Percentiles rank a stretch among this genome's conserved stretches.
These are phyloP conservation scores for Aspergillus luchuensis DNA, from an alignment of 2,329 filamentous ascomycete species.

Conservation along the genomic window DNA sequence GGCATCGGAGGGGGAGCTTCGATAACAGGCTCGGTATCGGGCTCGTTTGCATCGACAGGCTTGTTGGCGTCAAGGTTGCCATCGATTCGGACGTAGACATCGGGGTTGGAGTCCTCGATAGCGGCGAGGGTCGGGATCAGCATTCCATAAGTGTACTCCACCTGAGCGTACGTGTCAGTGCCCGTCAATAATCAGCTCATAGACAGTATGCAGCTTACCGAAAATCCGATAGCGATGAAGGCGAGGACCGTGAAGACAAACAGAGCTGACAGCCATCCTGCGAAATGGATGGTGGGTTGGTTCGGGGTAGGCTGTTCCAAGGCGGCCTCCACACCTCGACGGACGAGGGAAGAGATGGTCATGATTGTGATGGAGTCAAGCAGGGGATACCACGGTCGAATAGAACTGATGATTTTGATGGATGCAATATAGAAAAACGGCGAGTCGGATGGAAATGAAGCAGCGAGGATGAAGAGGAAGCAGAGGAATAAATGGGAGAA, in stretches of 20 bases:
- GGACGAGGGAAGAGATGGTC: conserved; percentile 35
- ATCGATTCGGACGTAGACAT: conserved; percentile 56
- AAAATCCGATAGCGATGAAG: conserved; percentile 6
- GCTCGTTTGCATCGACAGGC: conserved; percentile 33
- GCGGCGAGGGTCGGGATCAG: conserved; percentile 65
- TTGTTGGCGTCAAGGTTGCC: conserved; percentile 36
- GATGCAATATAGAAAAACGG: conserved; percentile 4
- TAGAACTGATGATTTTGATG: neutral
- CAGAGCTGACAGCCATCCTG: conserved; percentile 30
- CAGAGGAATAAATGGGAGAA: conserved; percentile 1
- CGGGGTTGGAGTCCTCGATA: conserved; percentile 62
- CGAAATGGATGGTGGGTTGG: conserved; percentile 22
- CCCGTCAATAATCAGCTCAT: conserved; percentile 17
- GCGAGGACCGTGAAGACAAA: conserved; percentile 31
- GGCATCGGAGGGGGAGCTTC: conserved; percentile 56
- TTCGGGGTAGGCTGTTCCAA: conserved; percentile 24
- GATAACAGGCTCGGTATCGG: conserved; percentile 43
- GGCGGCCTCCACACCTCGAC: conserved; percentile 40
- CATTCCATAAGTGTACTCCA: conserved; percentile 61
- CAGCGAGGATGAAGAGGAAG: neutral
- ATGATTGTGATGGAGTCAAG: conserved; percentile 22
- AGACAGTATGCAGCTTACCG: conserved; percentile 1
- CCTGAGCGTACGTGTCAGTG: conserved; percentile 27
- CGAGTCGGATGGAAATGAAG: conserved; percentile 7
- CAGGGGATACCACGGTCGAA: neutral